Evolutionary conservation across 192 early-diverging fungal species (phyloP).

Genomic region (Mortierella alpina): DNA sequence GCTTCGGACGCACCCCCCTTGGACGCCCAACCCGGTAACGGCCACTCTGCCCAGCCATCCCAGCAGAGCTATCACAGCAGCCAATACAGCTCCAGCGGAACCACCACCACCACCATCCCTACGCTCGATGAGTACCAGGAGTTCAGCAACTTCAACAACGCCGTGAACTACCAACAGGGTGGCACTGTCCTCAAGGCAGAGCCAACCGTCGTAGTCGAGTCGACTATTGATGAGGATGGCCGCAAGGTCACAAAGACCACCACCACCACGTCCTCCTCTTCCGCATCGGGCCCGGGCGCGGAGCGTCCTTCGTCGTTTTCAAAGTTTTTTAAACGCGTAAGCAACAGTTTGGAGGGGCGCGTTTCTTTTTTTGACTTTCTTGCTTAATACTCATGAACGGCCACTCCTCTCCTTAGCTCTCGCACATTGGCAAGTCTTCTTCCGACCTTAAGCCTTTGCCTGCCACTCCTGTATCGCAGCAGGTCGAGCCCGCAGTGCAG

Average conservation of each 20-base stretch:
- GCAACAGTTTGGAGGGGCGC: not conserved
- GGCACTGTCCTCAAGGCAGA: constrained; percentile 8
- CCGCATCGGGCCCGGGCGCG: not conserved
- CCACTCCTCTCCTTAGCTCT: not conserved
- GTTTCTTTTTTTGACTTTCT: not conserved
- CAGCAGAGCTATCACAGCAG: not conserved
- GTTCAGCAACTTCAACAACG: constrained; percentile 13
- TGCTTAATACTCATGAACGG: not conserved
- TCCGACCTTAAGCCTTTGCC: constrained; percentile 2
- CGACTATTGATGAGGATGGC: constrained; percentile 29
- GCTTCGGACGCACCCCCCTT: constrained; percentile 11
- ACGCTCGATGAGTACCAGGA: constrained; percentile 21
- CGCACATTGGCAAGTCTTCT: not conserved
- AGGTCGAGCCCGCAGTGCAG: no score
- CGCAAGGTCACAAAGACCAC: constrained; percentile 53
- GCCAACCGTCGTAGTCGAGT: constrained; percentile 40
- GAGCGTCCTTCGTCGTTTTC: constrained; percentile 16
- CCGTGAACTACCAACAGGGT: constrained; percentile 13
- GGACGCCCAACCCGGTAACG: not conserved
- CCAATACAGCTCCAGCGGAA: not conserved
- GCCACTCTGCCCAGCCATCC: not conserved
- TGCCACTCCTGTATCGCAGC: constrained; percentile 3
- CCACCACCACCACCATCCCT: not conserved
- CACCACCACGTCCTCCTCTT: constrained; percentile 15
- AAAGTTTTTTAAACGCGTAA: constrained; percentile 52